phyloP scores from a whole-genome alignment of 192 early-diverging fungal species.

The Pilobolus umbonatus region DNA sequence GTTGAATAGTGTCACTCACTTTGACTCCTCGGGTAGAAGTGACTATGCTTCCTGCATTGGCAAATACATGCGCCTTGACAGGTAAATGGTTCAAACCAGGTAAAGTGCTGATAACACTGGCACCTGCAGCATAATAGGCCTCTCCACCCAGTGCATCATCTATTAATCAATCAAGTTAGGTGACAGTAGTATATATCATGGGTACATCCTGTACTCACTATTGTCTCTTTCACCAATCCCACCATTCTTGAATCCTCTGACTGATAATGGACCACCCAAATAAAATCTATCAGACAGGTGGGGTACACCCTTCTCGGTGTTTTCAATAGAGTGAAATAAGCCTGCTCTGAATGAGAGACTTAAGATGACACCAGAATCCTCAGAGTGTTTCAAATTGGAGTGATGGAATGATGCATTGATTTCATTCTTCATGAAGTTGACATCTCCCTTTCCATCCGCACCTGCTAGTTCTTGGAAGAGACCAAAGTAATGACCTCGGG shows the following conservation, averaged over 20 bases:
- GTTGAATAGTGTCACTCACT: constrained; percentile 27
- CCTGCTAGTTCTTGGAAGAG: constrained; percentile 72
- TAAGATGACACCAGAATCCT: constrained; percentile 17
- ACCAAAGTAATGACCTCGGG: constrained; percentile 52
- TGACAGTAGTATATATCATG: not conserved
- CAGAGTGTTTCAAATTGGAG: not conserved
- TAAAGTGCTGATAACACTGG: constrained; percentile 77
- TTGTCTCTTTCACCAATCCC: constrained; percentile 85
- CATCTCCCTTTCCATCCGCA: constrained; percentile 67
- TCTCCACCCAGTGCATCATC: constrained; percentile 84
- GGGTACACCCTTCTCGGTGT: constrained; percentile 31
- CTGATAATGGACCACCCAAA: constrained; percentile 79
- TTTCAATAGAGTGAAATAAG: constrained; percentile 55
- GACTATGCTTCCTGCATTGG: constrained; percentile 66
- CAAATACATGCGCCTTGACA: constrained; percentile 82
- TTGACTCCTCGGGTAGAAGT: not conserved
- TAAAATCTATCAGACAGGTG: constrained; percentile 84
- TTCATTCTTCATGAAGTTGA: constrained; percentile 66
- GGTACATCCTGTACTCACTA: constrained; percentile 37
- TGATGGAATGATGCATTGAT: constrained; percentile 55
- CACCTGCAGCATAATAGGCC: constrained; percentile 66
- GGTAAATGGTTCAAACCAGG: constrained; percentile 60
- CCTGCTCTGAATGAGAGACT: constrained; percentile 55
- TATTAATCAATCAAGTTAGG: constrained; percentile 4
- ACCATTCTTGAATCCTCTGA: constrained; percentile 84